Evolutionary conservation across 2,329 filamentous ascomycete genomes (phyloP).

Genomic region (Colletotrichum gloeosporioides): DNA sequence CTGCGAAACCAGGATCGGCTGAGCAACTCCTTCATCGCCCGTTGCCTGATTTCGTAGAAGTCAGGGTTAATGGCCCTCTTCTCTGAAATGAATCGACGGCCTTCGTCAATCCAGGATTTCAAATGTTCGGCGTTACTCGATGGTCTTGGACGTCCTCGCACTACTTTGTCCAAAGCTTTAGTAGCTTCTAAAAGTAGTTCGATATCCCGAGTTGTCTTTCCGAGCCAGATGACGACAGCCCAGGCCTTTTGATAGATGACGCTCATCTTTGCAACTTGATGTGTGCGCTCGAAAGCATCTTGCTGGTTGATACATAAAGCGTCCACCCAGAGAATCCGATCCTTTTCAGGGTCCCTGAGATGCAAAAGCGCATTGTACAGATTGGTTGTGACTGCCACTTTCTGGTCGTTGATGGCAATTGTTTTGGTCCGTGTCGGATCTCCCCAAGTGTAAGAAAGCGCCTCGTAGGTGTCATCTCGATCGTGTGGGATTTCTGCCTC

Average conservation of each 20-base stretch:
- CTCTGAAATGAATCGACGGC: background rate
- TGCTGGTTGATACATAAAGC: conserved; percentile 18
- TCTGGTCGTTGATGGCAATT: background rate
- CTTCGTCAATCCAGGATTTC: background rate
- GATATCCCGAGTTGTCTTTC: background rate
- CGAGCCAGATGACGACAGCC: conserved; percentile 8
- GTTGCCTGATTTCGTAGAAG: background rate
- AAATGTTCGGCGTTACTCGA: background rate
- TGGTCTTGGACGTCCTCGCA: background rate
- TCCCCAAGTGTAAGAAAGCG: conserved; percentile 27
- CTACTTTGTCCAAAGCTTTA: background rate
- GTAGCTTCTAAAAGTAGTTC: background rate
- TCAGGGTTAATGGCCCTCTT: background rate
- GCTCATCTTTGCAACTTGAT: conserved; percentile 9
- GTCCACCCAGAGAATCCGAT: conserved; percentile 24
- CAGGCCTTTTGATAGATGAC: background rate
- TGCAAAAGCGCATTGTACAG: background rate
- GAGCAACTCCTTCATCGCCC: background rate
- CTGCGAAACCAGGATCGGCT: background rate
- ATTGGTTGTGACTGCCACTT: background rate
- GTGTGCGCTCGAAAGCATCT: background rate
- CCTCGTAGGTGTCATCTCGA: conserved; percentile 19
- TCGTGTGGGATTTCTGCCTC: conserved; percentile 6
- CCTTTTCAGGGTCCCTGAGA: background rate
- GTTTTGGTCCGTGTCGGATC: background rate